Evolutionary conservation across 305 asterid genomes (phyloP).

Genomic region (Lippia alba): DNA sequence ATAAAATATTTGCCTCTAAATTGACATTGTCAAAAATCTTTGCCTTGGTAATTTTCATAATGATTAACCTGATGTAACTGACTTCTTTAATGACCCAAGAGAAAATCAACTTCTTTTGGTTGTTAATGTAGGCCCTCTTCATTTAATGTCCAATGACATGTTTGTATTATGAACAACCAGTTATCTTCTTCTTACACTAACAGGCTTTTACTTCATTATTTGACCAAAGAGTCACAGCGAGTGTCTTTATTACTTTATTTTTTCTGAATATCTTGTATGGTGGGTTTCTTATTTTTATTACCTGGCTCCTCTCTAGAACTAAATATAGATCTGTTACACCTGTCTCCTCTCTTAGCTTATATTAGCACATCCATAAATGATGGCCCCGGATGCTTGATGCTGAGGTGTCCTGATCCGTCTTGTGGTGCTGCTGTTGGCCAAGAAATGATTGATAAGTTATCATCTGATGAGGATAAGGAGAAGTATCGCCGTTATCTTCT

Average conservation of each 20-base stretch:
- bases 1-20: background rate
- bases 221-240: background rate
- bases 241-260: background rate
- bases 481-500: slow-evolving; percentile 80
- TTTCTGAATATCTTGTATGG: background rate
- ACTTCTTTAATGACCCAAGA: background rate
- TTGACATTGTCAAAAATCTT: background rate
- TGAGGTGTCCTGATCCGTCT: slow-evolving; percentile 89
- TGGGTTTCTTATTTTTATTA: slow-evolving; percentile 23
- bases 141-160: background rate
- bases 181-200: background rate
- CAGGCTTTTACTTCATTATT: background rate
- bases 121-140: background rate
- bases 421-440: slow-evolving; percentile 82
- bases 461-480: slow-evolving; percentile 61
- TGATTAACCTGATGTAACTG: too few relatives aligned
- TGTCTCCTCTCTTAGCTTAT: slow-evolving; percentile 65
- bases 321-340: slow-evolving; percentile 18
- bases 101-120: background rate
- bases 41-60: background rate
- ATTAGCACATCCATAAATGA: slow-evolving; percentile 80
- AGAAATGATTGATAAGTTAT: slow-evolving; percentile 65
- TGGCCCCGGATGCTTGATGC: slow-evolving; percentile 89
- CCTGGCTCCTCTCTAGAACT: slow-evolving; percentile 6
- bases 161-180: background rate